Percentiles rank a stretch among this genome's conserved stretches.
These are phyloP conservation scores for Blastobotrys capitulatus DNA, from an alignment of 1,139 yeast species.

Conservation along the genomic window DNA sequence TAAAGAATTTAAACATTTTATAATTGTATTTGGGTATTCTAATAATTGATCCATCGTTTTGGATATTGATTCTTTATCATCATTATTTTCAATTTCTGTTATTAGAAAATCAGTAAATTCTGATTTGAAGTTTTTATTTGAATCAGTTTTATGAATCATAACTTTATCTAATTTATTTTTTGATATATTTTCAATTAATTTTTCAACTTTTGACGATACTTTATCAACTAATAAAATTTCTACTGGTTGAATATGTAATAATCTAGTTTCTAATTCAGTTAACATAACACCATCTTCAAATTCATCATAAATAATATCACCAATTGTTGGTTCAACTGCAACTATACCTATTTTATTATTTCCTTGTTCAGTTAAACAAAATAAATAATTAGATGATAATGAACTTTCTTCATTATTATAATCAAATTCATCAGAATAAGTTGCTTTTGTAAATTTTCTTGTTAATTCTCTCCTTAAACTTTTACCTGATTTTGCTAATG, in stretches of 20 bases:
- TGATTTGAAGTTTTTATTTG: constrained; percentile 4
- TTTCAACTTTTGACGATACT: constrained; percentile 33
- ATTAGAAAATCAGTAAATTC: constrained; percentile 17
- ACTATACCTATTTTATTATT: constrained; percentile 41
- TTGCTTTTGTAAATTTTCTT: constrained; percentile 75
- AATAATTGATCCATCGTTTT: constrained; percentile 9
- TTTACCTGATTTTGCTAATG: constrained; percentile 53
- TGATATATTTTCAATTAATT: constrained; percentile 22
- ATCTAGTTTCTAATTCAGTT: constrained; percentile 64
- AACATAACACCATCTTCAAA: constrained; percentile 53
- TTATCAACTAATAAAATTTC: constrained; percentile 53
- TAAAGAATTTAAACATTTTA: constrained; percentile 45
- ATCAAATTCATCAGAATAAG: constrained; percentile 53
- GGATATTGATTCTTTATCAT: not conserved
- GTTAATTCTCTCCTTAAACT: constrained; percentile 67
- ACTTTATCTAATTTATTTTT: not conserved
- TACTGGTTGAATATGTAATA: constrained; percentile 67
- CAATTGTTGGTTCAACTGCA: constrained; percentile 73
- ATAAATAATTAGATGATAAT: constrained; percentile 20
- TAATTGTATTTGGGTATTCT: constrained; percentile 27
- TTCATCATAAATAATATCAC: constrained; percentile 66
- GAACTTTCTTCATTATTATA: not conserved
- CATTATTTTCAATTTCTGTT: constrained; percentile 6
- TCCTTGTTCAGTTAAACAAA: constrained; percentile 19
- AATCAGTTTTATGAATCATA: constrained; percentile 1